Percentiles rank a stretch among this genome's conserved stretches.
Conservation (phyloP, 768 basidiomycete genomes). For the Russula olivacea region DNA sequence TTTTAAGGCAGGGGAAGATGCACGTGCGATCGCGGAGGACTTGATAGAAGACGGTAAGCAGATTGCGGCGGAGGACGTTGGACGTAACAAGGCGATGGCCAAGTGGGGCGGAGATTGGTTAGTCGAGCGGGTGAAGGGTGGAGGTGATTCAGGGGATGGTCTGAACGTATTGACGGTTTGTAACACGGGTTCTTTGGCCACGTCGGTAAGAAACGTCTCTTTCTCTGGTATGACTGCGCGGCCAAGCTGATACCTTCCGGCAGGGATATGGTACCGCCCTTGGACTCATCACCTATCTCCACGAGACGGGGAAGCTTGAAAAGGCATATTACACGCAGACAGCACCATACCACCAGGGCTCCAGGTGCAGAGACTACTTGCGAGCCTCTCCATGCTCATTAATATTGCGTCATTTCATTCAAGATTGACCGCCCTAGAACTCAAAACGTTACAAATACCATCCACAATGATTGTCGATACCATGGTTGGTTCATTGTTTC, state of each 20-base stretch:
- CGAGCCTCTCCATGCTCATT: not conserved
- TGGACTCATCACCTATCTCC: constrained; percentile 86
- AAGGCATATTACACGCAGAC: constrained; percentile 92
- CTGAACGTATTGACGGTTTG: constrained; percentile 90
- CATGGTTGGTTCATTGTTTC: constrained; percentile 94
- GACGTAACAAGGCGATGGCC: constrained; percentile 80
- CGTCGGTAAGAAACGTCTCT: constrained; percentile 56
- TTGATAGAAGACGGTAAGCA: constrained; percentile 65
- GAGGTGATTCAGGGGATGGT: constrained; percentile 38
- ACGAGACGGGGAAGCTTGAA: constrained; percentile 68
- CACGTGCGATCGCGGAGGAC: constrained; percentile 42
- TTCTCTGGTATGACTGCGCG: constrained; percentile 1
- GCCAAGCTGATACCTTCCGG: not conserved
- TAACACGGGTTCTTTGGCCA: constrained; percentile 95
- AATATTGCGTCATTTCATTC: constrained; percentile 4
- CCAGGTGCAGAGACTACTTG: constrained; percentile 42
- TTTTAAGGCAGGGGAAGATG: constrained; percentile 38
- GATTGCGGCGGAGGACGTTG: constrained; percentile 85
- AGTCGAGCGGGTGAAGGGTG: constrained; percentile 41
- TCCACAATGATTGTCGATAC: constrained; percentile 96
- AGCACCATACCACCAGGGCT: constrained; percentile 91
- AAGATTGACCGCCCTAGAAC: constrained; percentile 88
- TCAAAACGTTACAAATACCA: constrained; percentile 77
- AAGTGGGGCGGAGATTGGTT: constrained; percentile 86
- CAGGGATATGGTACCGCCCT: constrained; percentile 95